phyloP scores from a whole-genome alignment of 345 rosid species.

The Gossypium mustelinum region DNA sequence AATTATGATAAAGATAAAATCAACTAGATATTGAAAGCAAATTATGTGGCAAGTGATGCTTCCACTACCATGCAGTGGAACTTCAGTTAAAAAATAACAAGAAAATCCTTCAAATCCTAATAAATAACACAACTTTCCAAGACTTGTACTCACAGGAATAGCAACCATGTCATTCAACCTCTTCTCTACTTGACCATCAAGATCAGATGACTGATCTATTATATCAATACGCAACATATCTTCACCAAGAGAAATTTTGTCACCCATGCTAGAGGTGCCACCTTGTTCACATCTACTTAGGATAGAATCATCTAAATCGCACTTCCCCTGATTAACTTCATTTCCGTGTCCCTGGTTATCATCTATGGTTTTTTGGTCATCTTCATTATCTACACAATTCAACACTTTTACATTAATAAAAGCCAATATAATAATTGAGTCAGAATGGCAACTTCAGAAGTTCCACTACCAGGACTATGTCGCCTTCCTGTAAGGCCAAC shows the following conservation, averaged over 20 bases:
- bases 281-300: slow-evolving; percentile 11
- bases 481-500: slow-evolving; percentile 28
- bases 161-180: slow-evolving; percentile 62
- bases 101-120: too few relatives aligned
- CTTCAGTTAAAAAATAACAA: too few relatives aligned
- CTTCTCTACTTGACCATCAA: too few relatives aligned
- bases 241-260: background rate
- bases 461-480: slow-evolving; percentile 21
- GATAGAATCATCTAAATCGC: slow-evolving; percentile 1
- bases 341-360: background rate
- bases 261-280: background rate
- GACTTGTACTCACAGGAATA: slow-evolving; percentile 48
- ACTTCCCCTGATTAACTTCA: slow-evolving; percentile 13
- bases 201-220: too few relatives aligned
- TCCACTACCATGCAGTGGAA: background rate
- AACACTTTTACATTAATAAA: background rate
- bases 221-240: too few relatives aligned
- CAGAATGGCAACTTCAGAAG: background rate
- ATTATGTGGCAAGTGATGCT: background rate
- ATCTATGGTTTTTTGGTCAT: slow-evolving; percentile 20
- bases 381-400: slow-evolving; percentile 27
- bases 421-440: background rate
- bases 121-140: too few relatives aligned
- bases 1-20: background rate
- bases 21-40: background rate